A percentile compares a stretch with the other conserved stretches of the same genome.
phyloP scores from a whole-genome alignment of 768 basidiomycete genomes.

The Tylopilus balloui region DNA sequence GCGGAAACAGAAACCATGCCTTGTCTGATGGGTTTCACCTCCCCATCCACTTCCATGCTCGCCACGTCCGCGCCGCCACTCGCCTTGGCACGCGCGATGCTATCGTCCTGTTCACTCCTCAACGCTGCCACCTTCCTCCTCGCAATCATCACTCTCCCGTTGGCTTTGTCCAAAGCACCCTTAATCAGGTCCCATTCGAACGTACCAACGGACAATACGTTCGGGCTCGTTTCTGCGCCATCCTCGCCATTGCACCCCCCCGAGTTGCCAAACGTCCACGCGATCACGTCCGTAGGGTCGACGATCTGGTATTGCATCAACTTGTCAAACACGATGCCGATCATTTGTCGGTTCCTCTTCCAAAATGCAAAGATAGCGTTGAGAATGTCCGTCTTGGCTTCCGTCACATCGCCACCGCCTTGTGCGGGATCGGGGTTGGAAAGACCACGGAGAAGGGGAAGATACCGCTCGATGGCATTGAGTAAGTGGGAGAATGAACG shows the following conservation, averaged over 20 bases:
- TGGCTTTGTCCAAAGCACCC: constrained; percentile 84
- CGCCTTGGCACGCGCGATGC: constrained; percentile 69
- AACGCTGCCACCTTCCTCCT: constrained; percentile 67
- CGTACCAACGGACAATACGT: constrained; percentile 41
- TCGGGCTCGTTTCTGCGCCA: constrained; percentile 25
- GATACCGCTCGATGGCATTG: constrained; percentile 95
- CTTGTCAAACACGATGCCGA: constrained; percentile 93
- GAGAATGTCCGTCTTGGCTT: constrained; percentile 70
- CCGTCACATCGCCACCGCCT: constrained; percentile 37
- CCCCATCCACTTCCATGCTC: constrained; percentile 68
- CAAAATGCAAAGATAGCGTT: constrained; percentile 73
- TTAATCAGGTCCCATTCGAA: constrained; percentile 86
- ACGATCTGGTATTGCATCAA: constrained; percentile 98
- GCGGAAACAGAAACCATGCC: neutral
- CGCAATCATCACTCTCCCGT: constrained; percentile 79
- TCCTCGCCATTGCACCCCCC: constrained; percentile 34
- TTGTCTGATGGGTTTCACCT: constrained; percentile 56
- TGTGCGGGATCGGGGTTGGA: constrained; percentile 28
- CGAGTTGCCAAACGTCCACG: constrained; percentile 71
- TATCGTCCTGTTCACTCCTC: constrained; percentile 87
- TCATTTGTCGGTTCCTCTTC: constrained; percentile 80
- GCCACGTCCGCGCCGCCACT: constrained; percentile 46
- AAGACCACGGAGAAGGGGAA: constrained; percentile 66
- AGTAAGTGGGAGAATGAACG: constrained; percentile 97
- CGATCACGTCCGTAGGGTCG: constrained; percentile 87